Evolutionary conservation across 805 yeast species (phyloP).

Genomic region (Candida schatavii): DNA sequence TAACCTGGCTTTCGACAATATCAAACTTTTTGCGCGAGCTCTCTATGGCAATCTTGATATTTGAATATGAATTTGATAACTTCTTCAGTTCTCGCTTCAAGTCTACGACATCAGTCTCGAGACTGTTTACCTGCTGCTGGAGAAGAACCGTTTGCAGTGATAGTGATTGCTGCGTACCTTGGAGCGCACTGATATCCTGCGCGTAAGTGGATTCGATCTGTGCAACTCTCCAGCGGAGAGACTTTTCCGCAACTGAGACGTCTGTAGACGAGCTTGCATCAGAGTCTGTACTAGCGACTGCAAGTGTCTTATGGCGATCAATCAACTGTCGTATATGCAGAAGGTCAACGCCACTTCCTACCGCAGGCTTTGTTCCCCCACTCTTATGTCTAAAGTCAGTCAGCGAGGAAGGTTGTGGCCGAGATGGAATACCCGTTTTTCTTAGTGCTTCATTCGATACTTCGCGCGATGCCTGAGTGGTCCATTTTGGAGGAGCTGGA

Average conservation of each 20-base stretch:
- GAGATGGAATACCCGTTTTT: slow-evolving; percentile 1
- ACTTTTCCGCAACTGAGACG: neutral
- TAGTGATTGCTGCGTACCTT: slow-evolving; percentile 9
- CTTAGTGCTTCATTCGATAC: neutral
- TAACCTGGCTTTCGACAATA: slow-evolving; percentile 22
- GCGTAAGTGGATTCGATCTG: slow-evolving; percentile 8
- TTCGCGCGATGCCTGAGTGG: slow-evolving; percentile 8
- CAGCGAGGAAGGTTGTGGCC: no score
- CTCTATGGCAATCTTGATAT: neutral
- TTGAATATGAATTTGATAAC: slow-evolving; percentile 2
- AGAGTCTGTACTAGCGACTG: neutral
- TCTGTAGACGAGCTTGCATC: neutral
- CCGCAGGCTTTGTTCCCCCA: no score
- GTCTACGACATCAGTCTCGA: slow-evolving; percentile 19
- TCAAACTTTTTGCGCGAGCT: slow-evolving; percentile 15
- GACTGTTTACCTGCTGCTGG: slow-evolving; percentile 12
- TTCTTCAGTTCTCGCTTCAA: slow-evolving; percentile 14
- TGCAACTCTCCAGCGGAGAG: slow-evolving; percentile 7
- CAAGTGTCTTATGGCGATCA: neutral
- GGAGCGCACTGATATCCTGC: slow-evolving; percentile 1
- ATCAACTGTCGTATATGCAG: slow-evolving; percentile 2
- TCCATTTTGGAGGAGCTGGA: slow-evolving; percentile 1
- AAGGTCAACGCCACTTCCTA: slow-evolving; percentile 3
- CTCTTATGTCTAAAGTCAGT: no score
- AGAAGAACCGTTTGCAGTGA: slow-evolving; percentile 12